Conservation (phyloP, 768 basidiomycete species). For the Cystobasidium ongulense region DNA sequence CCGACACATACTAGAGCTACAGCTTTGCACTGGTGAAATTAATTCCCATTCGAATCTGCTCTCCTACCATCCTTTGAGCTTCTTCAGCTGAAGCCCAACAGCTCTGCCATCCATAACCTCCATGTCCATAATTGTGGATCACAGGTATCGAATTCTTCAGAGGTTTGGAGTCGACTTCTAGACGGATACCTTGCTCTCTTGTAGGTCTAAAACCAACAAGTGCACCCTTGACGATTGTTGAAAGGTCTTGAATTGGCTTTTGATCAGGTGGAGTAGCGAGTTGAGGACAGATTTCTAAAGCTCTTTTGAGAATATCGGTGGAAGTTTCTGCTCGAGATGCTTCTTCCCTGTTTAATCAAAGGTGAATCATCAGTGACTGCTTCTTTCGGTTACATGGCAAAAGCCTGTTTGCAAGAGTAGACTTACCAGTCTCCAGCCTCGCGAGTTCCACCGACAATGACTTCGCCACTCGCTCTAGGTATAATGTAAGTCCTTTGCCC, state of each 20-base stretch:
- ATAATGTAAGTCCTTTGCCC: conserved; percentile 46
- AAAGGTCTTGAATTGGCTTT: neutral
- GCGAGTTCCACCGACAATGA: conserved; percentile 46
- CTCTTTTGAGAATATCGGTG: conserved; percentile 41
- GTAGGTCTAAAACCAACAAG: conserved; percentile 41
- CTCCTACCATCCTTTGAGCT: neutral
- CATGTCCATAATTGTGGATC: conserved; percentile 46
- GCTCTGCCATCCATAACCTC: conserved; percentile 46
- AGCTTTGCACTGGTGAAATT: too few species aligned
- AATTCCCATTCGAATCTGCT: too few species aligned
- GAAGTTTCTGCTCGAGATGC: conserved; percentile 38
- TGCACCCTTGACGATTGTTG: conserved; percentile 19
- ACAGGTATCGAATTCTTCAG: conserved; percentile 18
- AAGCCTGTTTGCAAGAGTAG: too few species aligned
- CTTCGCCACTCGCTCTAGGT: conserved; percentile 44
- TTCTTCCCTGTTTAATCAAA: conserved; percentile 32
- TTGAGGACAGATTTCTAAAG: conserved; percentile 43
- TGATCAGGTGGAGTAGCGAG: conserved; percentile 37
- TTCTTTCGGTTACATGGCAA: too few species aligned
- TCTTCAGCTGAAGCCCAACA: conserved; percentile 42
- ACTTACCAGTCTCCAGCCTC: conserved; percentile 44
- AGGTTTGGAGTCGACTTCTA: conserved; percentile 33
- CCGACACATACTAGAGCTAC: too few species aligned
- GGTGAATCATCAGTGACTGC: too few species aligned
- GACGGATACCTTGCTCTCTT: conserved; percentile 40